A percentile compares a stretch with the other conserved stretches of the same genome.
Conservation (phyloP, 2,329 filamentous ascomycete species). For the Septoria linicola region DNA sequence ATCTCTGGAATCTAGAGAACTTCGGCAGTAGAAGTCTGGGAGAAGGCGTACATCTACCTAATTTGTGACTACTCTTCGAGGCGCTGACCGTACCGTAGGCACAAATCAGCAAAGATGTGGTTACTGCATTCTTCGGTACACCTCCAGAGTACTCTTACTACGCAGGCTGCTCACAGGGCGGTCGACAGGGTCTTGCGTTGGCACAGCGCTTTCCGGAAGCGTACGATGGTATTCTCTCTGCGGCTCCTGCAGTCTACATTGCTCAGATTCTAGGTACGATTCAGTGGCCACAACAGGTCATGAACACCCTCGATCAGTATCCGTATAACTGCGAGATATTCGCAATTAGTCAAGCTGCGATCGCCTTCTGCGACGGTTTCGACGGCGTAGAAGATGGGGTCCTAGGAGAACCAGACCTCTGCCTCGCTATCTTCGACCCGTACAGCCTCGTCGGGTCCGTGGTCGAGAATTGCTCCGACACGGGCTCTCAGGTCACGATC, state of each 20-base stretch:
- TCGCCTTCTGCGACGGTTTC: conserved; percentile 35
- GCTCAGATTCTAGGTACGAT: conserved; percentile 16
- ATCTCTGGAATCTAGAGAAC: conserved; percentile 34
- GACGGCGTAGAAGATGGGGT: conserved; percentile 36
- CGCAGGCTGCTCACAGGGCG: conserved; percentile 40
- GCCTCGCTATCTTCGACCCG: conserved; percentile 27
- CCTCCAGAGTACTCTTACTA: conserved; percentile 38
- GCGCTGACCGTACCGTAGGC: not conserved
- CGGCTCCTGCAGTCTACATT: conserved; percentile 38
- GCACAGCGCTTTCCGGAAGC: conserved; percentile 37
- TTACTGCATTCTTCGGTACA: conserved; percentile 34
- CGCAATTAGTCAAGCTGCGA: conserved; percentile 32
- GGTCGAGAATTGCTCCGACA: conserved; percentile 30
- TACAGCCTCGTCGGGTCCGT: conserved; percentile 42
- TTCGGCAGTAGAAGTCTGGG: conserved; percentile 32
- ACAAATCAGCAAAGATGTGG: conserved; percentile 32
- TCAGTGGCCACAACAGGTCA: conserved; percentile 28
- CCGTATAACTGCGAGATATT: conserved; percentile 34
- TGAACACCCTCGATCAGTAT: conserved; percentile 22
- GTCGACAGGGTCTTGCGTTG: conserved; percentile 38
- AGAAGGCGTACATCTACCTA: conserved; percentile 29
- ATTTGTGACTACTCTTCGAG: too few relatives aligned
- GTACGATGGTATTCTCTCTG: conserved; percentile 41
- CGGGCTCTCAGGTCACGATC: conserved; percentile 20
- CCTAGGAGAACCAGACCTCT: conserved; percentile 23